Percentiles rank a stretch among this genome's conserved stretches.
Evolutionary conservation across 345 rosid genomes (phyloP).

Genomic region (Salix koriyanagi): DNA sequence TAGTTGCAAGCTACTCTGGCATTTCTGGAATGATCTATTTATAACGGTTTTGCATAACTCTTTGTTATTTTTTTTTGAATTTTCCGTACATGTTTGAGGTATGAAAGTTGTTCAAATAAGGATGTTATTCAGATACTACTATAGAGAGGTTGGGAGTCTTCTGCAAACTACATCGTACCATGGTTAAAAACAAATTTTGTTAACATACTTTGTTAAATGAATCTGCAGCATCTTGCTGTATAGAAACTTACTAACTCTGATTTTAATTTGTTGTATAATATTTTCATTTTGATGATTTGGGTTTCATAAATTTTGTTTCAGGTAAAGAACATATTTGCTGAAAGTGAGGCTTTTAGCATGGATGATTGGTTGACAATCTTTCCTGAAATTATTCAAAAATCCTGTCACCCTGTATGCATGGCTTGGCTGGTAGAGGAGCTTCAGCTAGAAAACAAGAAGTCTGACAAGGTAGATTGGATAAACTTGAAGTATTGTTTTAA

Average conservation of each 20-base stretch:
- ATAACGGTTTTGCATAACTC: too few relatives aligned
- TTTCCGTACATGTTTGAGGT: too few relatives aligned
- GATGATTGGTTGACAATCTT: constrained; percentile 53
- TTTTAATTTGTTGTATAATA: constrained; percentile 5
- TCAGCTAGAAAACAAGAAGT: constrained; percentile 35
- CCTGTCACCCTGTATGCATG: constrained; percentile 49
- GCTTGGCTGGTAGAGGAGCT: constrained; percentile 68
- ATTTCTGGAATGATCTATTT: too few relatives aligned
- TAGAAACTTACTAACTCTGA: background rate
- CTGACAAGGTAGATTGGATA: constrained; percentile 38
- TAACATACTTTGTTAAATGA: background rate
- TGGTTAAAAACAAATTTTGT: background rate
- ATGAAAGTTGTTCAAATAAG: too few relatives aligned
- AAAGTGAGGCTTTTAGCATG: constrained; percentile 20
- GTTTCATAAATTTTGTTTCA: constrained; percentile 28
- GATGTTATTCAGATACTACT: too few relatives aligned
- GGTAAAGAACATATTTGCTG: constrained; percentile 41
- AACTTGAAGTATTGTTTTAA: background rate
- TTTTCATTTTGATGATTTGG: constrained; percentile 10
- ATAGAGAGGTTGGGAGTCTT: too few relatives aligned
- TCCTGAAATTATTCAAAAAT: constrained; percentile 42
- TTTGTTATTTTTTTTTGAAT: too few relatives aligned
- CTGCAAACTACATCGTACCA: background rate
- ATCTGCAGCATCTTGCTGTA: background rate
- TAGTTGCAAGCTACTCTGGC: too few relatives aligned